phyloP scores from a whole-genome alignment of 73 alveolate genomes.

The Paramecium primaurelia region DNA sequence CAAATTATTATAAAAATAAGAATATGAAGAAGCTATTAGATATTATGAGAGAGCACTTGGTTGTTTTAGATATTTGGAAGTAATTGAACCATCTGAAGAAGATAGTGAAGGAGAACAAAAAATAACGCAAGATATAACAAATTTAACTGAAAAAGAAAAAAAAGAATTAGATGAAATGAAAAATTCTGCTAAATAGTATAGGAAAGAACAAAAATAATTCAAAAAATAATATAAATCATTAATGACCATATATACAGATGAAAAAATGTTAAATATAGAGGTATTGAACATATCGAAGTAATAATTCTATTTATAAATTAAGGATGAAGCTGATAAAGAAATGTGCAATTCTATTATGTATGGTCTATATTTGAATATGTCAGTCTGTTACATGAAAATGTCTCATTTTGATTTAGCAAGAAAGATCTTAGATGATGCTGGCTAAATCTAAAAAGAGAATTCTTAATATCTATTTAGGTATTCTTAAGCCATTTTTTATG shows the following conservation, averaged over 20 bases:
- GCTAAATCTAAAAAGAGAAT: constrained; percentile 10
- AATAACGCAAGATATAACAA: background rate
- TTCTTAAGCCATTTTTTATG: constrained; percentile 29
- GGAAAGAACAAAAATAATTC: constrained; percentile 21
- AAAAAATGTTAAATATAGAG: constrained; percentile 15
- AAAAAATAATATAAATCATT: constrained; percentile 49
- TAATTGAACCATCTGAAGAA: constrained; percentile 9
- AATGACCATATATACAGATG: constrained; percentile 26
- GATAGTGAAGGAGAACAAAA: background rate
- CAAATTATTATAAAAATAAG: constrained; percentile 7
- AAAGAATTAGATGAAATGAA: constrained; percentile 31
- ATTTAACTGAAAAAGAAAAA: constrained; percentile 21
- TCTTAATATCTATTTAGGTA: constrained; percentile 37
- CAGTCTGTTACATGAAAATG: constrained; percentile 42
- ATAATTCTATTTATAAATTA: background rate
- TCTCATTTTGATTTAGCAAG: constrained; percentile 32
- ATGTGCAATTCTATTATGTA: constrained; percentile 34
- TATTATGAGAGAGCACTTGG: constrained; percentile 54
- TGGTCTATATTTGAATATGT: constrained; percentile 28
- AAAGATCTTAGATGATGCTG: constrained; percentile 29
- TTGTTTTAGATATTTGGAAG: constrained; percentile 35
- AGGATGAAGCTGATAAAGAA: constrained; percentile 26
- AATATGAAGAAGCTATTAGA: constrained; percentile 39
- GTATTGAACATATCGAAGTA: constrained; percentile 35
- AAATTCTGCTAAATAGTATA: background rate